These are phyloP conservation scores for Ogataea populi-albae DNA, from an alignment of 805 yeast genomes.

Conservation along the genomic window DNA sequence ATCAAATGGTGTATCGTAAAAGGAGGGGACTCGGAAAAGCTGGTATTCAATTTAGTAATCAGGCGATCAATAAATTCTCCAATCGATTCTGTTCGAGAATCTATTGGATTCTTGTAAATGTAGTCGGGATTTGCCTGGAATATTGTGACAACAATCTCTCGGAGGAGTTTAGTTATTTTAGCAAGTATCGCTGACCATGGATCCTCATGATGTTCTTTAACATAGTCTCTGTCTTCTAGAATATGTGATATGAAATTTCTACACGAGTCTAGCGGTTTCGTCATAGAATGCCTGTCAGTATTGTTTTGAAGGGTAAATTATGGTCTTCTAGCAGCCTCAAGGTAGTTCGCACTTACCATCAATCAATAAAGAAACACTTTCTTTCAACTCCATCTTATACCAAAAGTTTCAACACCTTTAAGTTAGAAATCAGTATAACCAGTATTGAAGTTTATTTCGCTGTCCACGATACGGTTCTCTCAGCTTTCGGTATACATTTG, in stretches of 20 bases:
- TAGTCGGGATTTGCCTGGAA: constrained; percentile 20
- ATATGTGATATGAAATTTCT: constrained; percentile 11
- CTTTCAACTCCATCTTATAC: too few species aligned
- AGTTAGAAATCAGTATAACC: too few species aligned
- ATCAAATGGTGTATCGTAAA: constrained; percentile 27
- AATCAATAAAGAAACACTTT: too few species aligned
- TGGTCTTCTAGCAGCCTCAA: too few species aligned
- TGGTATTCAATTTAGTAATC: constrained; percentile 5
- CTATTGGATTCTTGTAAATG: constrained; percentile 13
- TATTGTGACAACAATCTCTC: constrained; percentile 8
- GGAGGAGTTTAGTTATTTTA: constrained; percentile 9
- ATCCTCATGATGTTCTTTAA: constrained; percentile 12
- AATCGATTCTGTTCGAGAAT: constrained; percentile 13
- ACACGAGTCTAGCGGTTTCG: too few species aligned
- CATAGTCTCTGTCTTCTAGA: constrained; percentile 17
- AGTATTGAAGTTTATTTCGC: too few species aligned
- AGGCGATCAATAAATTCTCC: constrained; percentile 14
- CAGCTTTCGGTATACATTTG: too few species aligned
- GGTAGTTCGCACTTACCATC: too few species aligned
- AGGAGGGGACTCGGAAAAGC: constrained; percentile 29
- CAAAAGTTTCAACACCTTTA: too few species aligned
- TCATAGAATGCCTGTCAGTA: too few species aligned
- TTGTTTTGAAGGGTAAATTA: too few species aligned
- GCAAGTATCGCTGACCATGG: constrained; percentile 17
- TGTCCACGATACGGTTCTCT: too few species aligned